Evolutionary conservation across 441 rosid species (phyloP).

Genomic region (Arabidopsis lyrata): DNA sequence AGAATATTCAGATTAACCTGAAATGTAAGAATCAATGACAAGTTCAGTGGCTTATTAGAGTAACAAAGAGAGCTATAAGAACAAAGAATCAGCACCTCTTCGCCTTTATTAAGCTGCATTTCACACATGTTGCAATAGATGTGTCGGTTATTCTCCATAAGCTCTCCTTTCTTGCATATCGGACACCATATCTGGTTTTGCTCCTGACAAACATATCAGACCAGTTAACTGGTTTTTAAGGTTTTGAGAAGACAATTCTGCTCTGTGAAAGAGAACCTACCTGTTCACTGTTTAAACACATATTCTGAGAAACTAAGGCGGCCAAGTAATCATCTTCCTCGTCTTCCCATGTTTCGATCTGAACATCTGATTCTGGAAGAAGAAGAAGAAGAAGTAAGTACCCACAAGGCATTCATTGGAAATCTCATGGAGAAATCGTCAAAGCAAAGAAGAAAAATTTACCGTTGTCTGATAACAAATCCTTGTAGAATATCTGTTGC

Average conservation of each 20-base stretch:
- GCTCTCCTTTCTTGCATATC: conserved; percentile 78
- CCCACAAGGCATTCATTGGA: background rate
- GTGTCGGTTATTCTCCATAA: conserved; percentile 61
- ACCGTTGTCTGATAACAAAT: conserved; percentile 59
- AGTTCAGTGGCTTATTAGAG: conserved; percentile 6
- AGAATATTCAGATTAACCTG: conserved; percentile 68
- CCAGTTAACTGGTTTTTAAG: conserved; percentile 11
- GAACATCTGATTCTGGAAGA: conserved; percentile 53
- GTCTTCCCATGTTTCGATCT: conserved; percentile 72
- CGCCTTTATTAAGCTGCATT: conserved; percentile 67
- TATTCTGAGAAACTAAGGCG: conserved; percentile 69
- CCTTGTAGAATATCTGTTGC: conserved; percentile 90
- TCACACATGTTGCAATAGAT: conserved; percentile 74
- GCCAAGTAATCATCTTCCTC: conserved; percentile 92
- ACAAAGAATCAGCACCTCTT: conserved; percentile 55
- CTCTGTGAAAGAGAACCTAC: conserved; percentile 43
- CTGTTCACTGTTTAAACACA: conserved; percentile 73
- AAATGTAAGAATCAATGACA: conserved; percentile 11
- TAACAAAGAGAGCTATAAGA: background rate
- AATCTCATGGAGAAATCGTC: background rate
- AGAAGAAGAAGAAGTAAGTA: conserved; percentile 19
- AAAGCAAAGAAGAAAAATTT: background rate
- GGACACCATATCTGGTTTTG: conserved; percentile 83
- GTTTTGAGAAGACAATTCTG: conserved; percentile 15
- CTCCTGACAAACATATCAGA: conserved; percentile 45